Evolutionary conservation across 768 basidiomycete species (phyloP).

Genomic region (Collybiopsis confluens): DNA sequence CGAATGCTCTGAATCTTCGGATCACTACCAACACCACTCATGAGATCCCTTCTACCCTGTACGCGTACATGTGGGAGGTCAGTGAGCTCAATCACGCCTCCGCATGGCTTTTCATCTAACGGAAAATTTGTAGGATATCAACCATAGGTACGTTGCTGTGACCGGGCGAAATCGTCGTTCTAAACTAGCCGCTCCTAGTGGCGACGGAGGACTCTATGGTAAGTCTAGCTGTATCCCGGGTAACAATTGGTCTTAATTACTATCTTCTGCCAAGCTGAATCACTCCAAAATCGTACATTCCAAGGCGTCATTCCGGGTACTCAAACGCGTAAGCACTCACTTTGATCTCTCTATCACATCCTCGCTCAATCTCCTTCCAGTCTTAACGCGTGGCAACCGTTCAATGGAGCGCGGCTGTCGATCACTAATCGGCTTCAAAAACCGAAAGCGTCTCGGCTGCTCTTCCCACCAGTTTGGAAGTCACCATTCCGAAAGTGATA

Average conservation of each 20-base stretch:
- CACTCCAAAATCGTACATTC: conserved; percentile 58
- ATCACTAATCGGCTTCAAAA: conserved; percentile 40
- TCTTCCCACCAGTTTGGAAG: conserved; percentile 52
- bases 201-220: conserved; percentile 39
- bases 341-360: not conserved
- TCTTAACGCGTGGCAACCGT: conserved; percentile 41
- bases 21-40: conserved; percentile 24
- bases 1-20: conserved; percentile 24
- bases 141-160: conserved; percentile 21
- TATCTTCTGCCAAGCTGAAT: conserved; percentile 19
- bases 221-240: not conserved
- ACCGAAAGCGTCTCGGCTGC: conserved; percentile 42
- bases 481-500: conserved; percentile 36
- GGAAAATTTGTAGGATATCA: conserved; percentile 24
- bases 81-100: not conserved
- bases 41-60: conserved; percentile 26
- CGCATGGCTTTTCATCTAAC: not conserved
- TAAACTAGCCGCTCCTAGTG: conserved; percentile 17
- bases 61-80: conserved; percentile 34
- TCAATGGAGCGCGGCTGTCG: conserved; percentile 30
- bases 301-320: conserved; percentile 51
- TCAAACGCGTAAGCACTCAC: conserved; percentile 25
- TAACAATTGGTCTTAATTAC: not conserved
- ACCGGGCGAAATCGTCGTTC: not conserved
- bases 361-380: conserved; percentile 8